These are phyloP conservation scores for Oryza meyeriana DNA, from an alignment of 176 grass and related monocot species.

Conservation along the genomic window DNA sequence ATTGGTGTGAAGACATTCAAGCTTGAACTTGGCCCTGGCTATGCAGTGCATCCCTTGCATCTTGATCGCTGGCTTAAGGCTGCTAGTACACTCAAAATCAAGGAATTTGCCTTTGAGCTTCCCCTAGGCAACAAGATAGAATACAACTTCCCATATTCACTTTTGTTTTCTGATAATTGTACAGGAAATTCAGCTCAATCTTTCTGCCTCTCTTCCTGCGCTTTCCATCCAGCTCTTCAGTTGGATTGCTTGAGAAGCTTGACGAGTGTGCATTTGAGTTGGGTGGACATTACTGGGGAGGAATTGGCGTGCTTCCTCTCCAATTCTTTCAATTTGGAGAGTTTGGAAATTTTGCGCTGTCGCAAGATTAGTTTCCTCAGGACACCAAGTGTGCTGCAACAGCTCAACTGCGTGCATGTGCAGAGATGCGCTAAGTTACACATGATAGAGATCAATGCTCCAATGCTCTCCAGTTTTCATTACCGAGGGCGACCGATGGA, in stretches of 20 bases:
- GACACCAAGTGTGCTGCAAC: background rate
- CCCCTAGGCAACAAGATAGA: background rate
- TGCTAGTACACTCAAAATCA: background rate
- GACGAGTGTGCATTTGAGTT: background rate
- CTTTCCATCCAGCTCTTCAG: background rate
- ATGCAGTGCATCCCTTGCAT: background rate
- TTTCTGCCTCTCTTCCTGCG: background rate
- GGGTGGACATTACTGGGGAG: background rate
- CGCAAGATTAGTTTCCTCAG: background rate
- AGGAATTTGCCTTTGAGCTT: background rate
- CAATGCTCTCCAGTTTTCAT: background rate
- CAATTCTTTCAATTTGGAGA: background rate
- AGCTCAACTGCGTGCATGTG: background rate
- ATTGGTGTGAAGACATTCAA: background rate
- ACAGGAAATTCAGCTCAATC: background rate
- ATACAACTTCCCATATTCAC: background rate
- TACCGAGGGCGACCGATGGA: background rate
- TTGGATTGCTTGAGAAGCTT: background rate
- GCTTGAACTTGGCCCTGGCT: background rate
- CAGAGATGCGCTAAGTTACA: background rate
- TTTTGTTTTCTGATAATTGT: background rate
- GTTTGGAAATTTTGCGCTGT: background rate
- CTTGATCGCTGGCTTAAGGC: background rate
- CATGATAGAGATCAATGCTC: background rate
- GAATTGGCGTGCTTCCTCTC: background rate